These are phyloP conservation scores for Arabidopsis thaliana DNA, from an alignment of 345 rosid genomes.

Conservation along the genomic window TAIR10.1 NC_003074.8:9297501-9298000, in stretches of 20 bases:
- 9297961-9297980: conserved; percentile 18
- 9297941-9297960: conserved; percentile 91
- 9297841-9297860: not conserved
- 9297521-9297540: conserved; percentile 56
- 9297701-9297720: not conserved
- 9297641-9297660: conserved; percentile 85
- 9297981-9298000: not conserved
- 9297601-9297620: conserved; percentile 65
- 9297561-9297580: not conserved
- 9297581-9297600: conserved; percentile 17
- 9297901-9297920: conserved; percentile 87
- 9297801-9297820: conserved; percentile 97
- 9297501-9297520: conserved; percentile 79
- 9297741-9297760: conserved; percentile 59
- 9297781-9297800: conserved; percentile 99
- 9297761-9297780: conserved; percentile 96
- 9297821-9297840: conserved; percentile 55
- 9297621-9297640: conserved; percentile 82
- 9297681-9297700: conserved; percentile 75
- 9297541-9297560: not conserved
- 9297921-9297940: conserved; percentile 94
- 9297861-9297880: not conserved
- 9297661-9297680: conserved; percentile 99
- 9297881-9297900: conserved; percentile 51
- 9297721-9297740: conserved; percentile 8